phyloP scores from a whole-genome alignment of 139 green algal genomes.

The Closterium sp. region DNA sequence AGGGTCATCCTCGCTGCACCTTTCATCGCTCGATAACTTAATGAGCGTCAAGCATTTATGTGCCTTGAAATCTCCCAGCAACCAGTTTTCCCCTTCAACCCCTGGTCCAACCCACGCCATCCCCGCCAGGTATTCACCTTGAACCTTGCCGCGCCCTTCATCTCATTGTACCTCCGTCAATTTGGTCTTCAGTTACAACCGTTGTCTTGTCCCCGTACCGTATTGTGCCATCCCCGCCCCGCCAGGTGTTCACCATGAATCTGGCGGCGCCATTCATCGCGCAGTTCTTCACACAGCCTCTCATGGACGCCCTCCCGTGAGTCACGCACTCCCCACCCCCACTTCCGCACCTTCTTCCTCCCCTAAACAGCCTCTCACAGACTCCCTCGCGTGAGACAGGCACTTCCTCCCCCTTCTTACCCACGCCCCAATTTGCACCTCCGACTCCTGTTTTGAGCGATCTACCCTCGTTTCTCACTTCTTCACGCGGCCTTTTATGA shows the following conservation, averaged over 20 bases:
- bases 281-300: conserved; percentile 65
- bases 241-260: too few species aligned
- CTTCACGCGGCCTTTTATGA: neutral
- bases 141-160: too few species aligned
- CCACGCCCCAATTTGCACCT: neutral
- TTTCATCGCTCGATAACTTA: conserved; percentile 74
- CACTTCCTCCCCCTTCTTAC: neutral
- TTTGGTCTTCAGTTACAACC: too few species aligned
- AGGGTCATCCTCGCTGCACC: conserved; percentile 92
- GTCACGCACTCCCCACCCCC: neutral
- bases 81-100: neutral
- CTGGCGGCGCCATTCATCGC: neutral
- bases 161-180: too few species aligned
- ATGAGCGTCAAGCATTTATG: neutral
- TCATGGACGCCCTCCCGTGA: conserved; percentile 51
- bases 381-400: conserved; percentile 18
- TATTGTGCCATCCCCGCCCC: too few species aligned
- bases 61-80: too few species aligned
- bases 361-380: neutral
- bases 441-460: neutral
- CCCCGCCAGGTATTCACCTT: too few species aligned
- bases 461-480: neutral
- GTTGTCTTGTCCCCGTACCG: too few species aligned
- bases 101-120: neutral
- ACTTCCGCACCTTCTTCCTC: conserved; percentile 5